Evolutionary conservation across 768 basidiomycete species (phyloP), one percentile per base, ranked within the genome.

Genomic region (Boletus vermiculosoides): DNA sequence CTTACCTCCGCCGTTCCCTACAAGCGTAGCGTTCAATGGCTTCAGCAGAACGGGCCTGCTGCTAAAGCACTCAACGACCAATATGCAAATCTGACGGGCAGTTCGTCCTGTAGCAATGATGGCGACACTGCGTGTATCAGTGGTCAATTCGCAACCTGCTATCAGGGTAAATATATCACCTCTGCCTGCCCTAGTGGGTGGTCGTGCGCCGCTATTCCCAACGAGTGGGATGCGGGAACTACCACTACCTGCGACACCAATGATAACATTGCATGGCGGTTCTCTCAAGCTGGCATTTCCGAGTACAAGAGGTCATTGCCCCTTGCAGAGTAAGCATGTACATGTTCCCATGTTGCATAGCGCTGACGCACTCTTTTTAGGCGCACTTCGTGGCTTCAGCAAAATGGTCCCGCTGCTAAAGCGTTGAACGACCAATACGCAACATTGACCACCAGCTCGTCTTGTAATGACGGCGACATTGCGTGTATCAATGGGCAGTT

Each of bases 1-100:
- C 55, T 67, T 15, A 36, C 45, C 20, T 67, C 66, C 5, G 66
- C 66, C 18, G 57, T 62, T 34, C 41, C 64, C 28, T 42, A 55
- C 31, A 61, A 42, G 45, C 66, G 66, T 53, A 63, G 57, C 40
- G 12, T 37, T 23, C 36, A 62, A 42, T 67, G 54, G 57, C 59
- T 68, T 9, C 66, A 68, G 50, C 56, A 67, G 30, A 67, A 67
- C n/a, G 66, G 63, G 1, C 63, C 63, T 46, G 66, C 63, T 45
- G 66, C 66, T 4, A 58, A 67, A 39, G 61, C 59, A 12, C 47
- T 68, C 48, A 68, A 68, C 33, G 63, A 61, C 22, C n/a, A n/a
- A n/a, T n/a, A n/a, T 54, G 22, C n/a, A 2, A 22, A 46, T 2
- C 44, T 67, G 36, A 63, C 61, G 1, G 6, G 52, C 44, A 60